These are phyloP conservation scores for Eimeria tenella DNA, from an alignment of 169 alveolate species.

Conservation along the genomic window DNA sequence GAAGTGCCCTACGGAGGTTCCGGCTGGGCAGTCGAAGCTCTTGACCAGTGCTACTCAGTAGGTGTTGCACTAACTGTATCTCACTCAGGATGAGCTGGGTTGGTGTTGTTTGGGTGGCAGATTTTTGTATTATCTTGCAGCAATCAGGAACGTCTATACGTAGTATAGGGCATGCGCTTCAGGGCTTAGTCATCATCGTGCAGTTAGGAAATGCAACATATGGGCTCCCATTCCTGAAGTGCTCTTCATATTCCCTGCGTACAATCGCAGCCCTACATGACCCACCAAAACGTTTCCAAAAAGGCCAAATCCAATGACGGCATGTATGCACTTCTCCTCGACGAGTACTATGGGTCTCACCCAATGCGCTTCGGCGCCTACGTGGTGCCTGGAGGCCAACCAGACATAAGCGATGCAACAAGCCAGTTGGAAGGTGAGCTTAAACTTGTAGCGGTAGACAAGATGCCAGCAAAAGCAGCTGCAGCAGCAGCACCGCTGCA, in stretches of 20 bases:
- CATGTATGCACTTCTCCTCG: slow-evolving; percentile 38
- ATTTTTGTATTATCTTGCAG: background rate
- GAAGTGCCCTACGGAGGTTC: slow-evolving; percentile 61
- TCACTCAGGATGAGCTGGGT: background rate
- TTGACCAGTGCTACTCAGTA: slow-evolving; percentile 54
- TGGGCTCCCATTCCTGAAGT: too few relatives aligned
- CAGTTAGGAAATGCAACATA: too few relatives aligned
- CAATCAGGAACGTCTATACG: background rate
- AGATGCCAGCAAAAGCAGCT: background rate
- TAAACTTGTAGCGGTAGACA: background rate
- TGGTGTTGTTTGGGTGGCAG: too few relatives aligned
- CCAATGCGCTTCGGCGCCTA: slow-evolving; percentile 36
- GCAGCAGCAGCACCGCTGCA: slow-evolving; percentile 1
- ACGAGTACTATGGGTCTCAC: slow-evolving; percentile 57
- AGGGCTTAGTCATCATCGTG: too few relatives aligned
- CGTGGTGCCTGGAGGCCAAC: slow-evolving; percentile 51
- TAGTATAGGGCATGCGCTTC: background rate
- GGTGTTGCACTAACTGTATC: background rate
- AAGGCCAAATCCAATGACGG: background rate
- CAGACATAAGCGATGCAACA: slow-evolving; percentile 28
- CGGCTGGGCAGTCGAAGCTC: slow-evolving; percentile 46
- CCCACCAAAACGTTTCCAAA: slow-evolving; percentile 34
- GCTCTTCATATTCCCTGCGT: too few relatives aligned
- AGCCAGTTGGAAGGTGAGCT: slow-evolving; percentile 45
- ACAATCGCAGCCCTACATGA: slow-evolving; percentile 34